Evolutionary conservation across 805 yeast species (phyloP).

Genomic region (Zygoascus bituminiphila): DNA sequence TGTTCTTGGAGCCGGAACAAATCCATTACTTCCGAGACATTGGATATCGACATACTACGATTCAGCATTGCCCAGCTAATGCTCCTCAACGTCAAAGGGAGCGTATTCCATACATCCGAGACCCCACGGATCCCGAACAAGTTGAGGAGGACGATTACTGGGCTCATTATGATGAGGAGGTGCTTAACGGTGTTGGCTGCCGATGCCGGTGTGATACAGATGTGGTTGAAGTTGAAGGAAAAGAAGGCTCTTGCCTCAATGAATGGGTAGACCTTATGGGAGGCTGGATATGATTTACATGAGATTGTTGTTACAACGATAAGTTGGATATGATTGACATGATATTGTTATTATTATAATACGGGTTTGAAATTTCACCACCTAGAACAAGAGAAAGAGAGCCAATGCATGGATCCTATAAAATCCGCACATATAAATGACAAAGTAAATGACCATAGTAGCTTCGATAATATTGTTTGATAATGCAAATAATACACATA

Average conservation of each 20-base stretch:
- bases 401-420: no score
- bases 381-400: no score
- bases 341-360: no score
- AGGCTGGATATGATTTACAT: slow-evolving; percentile 23
- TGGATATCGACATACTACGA: slow-evolving; percentile 75
- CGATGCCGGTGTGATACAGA: slow-evolving; percentile 69
- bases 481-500: not conserved
- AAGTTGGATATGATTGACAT: no score
- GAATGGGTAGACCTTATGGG: slow-evolving; percentile 29
- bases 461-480: no score
- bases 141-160: slow-evolving; percentile 33
- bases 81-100: slow-evolving; percentile 43
- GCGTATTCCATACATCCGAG: slow-evolving; percentile 28
- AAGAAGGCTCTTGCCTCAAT: slow-evolving; percentile 27
- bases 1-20: slow-evolving; percentile 59
- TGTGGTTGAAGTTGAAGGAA: slow-evolving; percentile 27
- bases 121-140: slow-evolving; percentile 28
- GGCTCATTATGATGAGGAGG: slow-evolving; percentile 31
- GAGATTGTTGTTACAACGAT: no score
- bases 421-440: no score
- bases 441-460: no score
- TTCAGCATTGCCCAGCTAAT: slow-evolving; percentile 78
- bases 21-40: slow-evolving; percentile 89
- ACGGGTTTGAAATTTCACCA: no score
- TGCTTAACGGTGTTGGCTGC: slow-evolving; percentile 62